Evolutionary conservation across 768 basidiomycete genomes (phyloP), one percentile per base, ranked within the genome.

Genomic region (Dacryopinax spathularia): DNA sequence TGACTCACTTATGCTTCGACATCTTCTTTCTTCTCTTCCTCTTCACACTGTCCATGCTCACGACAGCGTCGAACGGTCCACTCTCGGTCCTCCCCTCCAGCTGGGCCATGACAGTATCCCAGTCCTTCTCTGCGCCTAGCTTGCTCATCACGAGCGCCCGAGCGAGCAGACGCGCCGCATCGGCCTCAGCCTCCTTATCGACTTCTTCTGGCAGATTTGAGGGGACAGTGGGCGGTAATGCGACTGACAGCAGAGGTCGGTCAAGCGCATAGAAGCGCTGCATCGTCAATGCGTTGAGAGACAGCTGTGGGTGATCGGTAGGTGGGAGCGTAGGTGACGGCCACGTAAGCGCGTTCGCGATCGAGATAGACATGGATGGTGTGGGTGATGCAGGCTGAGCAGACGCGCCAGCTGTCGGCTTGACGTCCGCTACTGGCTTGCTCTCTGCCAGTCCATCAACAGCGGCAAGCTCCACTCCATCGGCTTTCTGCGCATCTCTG

Each of bases 81-180:
- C 27, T 25, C 27, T 78, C 75, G 33, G 79, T 75, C 67, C 80
- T 80, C 37, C 89, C 69, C 31, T 89, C 90, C 6, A 93, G 77
- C 60, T 77, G 76, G 66, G 79, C 78, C 66, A 93, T 73, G 0
- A 85, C 79, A 25, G 77, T 77, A 65, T 90, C 83, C 91, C 90
- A 93, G 1, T 81, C 76, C 20, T 83, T 72, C 3, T 82, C 77
- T 12, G 82, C 79, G 12, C 82, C 84, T 2, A 86, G 82, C 43
- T 81, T 77, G 66, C 78, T 84, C 76, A 86, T 80, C 39, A 87
- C 87, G 64, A 90, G 70, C 0, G 89, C 81, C 34, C 87, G 80
- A 9, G 85, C 83, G n/a, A 93, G 80, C 70, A 87, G 85, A 31
- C 91, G 81, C 25, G 89, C 88, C 2, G 87, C 81, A 66, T 91